Base-by-base conservation (phyloP, 2,329 filamentous ascomycete genomes). In the Coniochaeta pulveracea region DNA sequence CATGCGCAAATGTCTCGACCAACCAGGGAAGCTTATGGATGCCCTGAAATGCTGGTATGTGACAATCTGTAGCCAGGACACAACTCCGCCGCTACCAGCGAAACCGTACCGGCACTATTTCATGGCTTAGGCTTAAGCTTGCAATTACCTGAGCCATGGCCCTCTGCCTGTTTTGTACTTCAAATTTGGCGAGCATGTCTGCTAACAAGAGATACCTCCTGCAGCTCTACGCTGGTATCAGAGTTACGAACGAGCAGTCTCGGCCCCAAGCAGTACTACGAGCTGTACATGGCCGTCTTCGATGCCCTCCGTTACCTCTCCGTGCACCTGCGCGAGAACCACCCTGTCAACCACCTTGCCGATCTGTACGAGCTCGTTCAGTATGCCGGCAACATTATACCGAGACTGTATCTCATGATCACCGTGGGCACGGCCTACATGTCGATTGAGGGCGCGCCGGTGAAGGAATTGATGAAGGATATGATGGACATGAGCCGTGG, bases 401-500 rank as follows among this genome's bases (percentile, higher is more conserved):
- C 91, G 16, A 79, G 91, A 43, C 66, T 98, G 41, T 98, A 98
- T 56, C 79, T 98, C 39, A 98, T 98, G 93, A 91, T 98, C 51
- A 98, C 93, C 0, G 93, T 98, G 24, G 91, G 91, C 37, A 98
- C 91, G 3, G 93, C 94, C 31, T 98, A 98, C 66, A 98, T 98
- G 91, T 80, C 85, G 17, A 93, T 98, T 51, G 83, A 91, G 50
- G 91, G 96, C 69, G 91, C 93, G 37, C 91, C 91, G 1, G 91
- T 98, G 46, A 98, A 98, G 63, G 91, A 98, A 65, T 85, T 98
- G 41, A 98, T 98, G 91, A 98, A 98, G 62, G 91, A 98, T 58
- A 98, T 98, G 91, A 98, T 98, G 91, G 91, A 98, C 60, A 98
- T 98, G 91, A 96, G 86, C 60, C 76, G 91, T 42, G 91, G 91